A percentile compares a stretch with the other conserved stretches of the same genome.
phyloP scores from a whole-genome alignment of 495 filamentous ascomycete genomes.

The Hypomontagnella submonticulosa region DNA sequence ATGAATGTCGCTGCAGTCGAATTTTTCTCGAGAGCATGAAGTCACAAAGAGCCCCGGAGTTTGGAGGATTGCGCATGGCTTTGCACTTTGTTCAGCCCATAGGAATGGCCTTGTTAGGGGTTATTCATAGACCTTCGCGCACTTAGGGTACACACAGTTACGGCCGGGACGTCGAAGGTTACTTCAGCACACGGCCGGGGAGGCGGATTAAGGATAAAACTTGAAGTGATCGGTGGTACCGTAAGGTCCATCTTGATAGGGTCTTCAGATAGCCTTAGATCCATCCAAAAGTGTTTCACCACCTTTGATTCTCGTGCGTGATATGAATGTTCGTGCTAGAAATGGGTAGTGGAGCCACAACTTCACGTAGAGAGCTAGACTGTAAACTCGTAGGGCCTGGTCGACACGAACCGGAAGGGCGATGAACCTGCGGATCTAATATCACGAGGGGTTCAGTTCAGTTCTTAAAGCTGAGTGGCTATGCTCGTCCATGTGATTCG shows the following conservation, averaged over 20 bases:
- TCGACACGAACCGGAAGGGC: too few relatives aligned
- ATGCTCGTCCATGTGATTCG: too few relatives aligned
- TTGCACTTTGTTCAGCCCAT: slow-evolving; percentile 6
- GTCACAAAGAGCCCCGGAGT: slow-evolving; percentile 38
- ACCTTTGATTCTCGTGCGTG: not conserved
- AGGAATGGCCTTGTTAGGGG: slow-evolving; percentile 23
- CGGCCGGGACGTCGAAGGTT: slow-evolving; percentile 21
- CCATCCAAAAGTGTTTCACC: slow-evolving; percentile 22
- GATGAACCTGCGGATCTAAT: too few relatives aligned
- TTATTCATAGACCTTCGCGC: slow-evolving; percentile 33
- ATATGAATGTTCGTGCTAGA: too few relatives aligned
- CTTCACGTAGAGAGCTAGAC: too few relatives aligned
- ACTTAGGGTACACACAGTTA: slow-evolving; percentile 32
- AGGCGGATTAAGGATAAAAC: slow-evolving; percentile 41
- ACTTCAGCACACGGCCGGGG: slow-evolving; percentile 5
- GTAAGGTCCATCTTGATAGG: slow-evolving; percentile 9
- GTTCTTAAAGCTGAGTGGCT: too few relatives aligned
- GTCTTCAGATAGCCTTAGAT: slow-evolving; percentile 19
- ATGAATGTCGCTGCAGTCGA: slow-evolving; percentile 8
- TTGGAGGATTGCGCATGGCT: slow-evolving; percentile 29
- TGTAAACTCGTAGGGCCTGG: too few relatives aligned
- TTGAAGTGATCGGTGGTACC: slow-evolving; percentile 9
- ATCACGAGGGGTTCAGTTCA: too few relatives aligned
- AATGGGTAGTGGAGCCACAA: too few relatives aligned
- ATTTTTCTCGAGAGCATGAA: slow-evolving; percentile 26